Percentiles rank a stretch among this genome's conserved stretches.
phyloP scores from a whole-genome alignment of 2,329 filamentous ascomycete genomes.

The Hypoxylon sp. region DNA sequence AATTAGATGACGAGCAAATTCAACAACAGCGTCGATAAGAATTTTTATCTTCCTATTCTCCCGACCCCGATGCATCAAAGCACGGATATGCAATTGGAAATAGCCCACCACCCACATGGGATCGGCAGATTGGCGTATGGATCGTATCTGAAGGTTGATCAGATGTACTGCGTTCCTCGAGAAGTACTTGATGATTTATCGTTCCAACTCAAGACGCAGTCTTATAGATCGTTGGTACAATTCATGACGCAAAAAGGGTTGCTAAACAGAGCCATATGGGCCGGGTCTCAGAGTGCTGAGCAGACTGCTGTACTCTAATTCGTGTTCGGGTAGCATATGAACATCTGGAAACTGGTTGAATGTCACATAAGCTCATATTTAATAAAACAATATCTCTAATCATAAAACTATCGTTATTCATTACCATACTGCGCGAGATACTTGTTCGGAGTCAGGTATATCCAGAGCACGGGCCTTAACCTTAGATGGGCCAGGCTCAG shows the following conservation, averaged over 20 bases:
- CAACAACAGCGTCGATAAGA: not conserved
- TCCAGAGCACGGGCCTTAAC: slow-evolving; percentile 45
- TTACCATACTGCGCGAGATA: slow-evolving; percentile 24
- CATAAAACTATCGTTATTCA: slow-evolving; percentile 24
- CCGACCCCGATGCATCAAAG: not conserved
- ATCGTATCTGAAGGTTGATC: slow-evolving; percentile 1
- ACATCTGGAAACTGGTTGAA: no score
- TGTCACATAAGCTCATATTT: no score
- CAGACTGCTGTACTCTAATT: no score
- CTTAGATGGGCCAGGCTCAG: slow-evolving; percentile 68
- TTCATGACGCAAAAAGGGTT: no score
- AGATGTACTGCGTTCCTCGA: not conserved
- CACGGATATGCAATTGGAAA: not conserved
- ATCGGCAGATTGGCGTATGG: not conserved
- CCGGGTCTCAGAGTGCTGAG: no score
- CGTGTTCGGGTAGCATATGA: no score
- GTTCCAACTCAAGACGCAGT: not conserved
- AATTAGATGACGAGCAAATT: not conserved
- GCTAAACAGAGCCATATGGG: no score
- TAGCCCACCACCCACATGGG: not conserved
- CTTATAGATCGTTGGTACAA: no score
- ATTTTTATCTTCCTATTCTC: not conserved
- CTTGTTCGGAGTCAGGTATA: slow-evolving; percentile 27
- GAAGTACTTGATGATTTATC: not conserved
- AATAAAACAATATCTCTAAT: no score